Conservation (phyloP, 176 grass and related monocot species). For the Paspalum vaginatum region DNA sequence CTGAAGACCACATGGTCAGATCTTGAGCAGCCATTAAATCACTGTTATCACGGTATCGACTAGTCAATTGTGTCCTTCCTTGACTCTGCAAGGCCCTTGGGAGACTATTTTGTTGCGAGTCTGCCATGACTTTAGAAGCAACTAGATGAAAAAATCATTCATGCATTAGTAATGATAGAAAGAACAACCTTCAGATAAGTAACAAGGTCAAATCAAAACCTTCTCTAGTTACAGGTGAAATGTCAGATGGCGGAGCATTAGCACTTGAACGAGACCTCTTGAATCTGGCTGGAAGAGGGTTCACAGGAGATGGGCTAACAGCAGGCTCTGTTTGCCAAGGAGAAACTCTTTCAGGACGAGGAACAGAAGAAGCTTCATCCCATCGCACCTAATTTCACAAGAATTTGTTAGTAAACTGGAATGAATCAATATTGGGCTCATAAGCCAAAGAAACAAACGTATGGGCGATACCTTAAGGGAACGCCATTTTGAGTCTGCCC, state of each 20-base stretch:
- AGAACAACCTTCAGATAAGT: constrained; percentile 7
- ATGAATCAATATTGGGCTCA: background rate
- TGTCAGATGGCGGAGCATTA: constrained; percentile 44
- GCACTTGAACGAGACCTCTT: constrained; percentile 67
- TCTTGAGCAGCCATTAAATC: constrained; percentile 50
- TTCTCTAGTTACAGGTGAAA: constrained; percentile 65
- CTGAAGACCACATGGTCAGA: constrained; percentile 50
- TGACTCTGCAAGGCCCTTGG: constrained; percentile 66
- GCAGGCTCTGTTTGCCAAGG: constrained; percentile 90
- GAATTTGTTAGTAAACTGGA: constrained; percentile 13
- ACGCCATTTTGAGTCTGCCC: constrained; percentile 89
- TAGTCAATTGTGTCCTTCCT: constrained; percentile 54
- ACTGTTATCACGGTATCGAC: constrained; percentile 26
- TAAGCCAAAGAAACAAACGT: background rate
- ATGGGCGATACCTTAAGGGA: constrained; percentile 68
- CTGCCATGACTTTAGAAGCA: constrained; percentile 52
- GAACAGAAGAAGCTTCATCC: constrained; percentile 84
- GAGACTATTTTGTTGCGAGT: constrained; percentile 47
- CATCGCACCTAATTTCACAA: constrained; percentile 71
- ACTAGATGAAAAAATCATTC: constrained; percentile 41
- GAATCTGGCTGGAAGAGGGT: constrained; percentile 51
- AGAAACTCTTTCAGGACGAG: constrained; percentile 85
- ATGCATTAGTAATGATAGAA: constrained; percentile 29
- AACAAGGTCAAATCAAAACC: constrained; percentile 50
- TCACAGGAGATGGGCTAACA: constrained; percentile 56